These are phyloP conservation scores for Delitschia confertaspora DNA, from an alignment of 495 filamentous ascomycete genomes.

Conservation along the genomic window DNA sequence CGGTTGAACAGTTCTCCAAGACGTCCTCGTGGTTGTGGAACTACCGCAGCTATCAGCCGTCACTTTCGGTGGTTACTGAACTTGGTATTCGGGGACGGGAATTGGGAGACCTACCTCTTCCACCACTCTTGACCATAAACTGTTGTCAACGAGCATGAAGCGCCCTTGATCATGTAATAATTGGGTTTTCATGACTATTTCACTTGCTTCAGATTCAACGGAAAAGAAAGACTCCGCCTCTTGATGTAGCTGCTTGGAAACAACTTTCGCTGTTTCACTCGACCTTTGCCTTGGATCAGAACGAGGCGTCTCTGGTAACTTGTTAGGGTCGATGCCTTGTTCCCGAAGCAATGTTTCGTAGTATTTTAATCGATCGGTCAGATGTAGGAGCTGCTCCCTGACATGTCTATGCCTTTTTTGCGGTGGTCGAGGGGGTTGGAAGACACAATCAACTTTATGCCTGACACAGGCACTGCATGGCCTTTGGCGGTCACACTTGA, in stretches of 20 bases:
- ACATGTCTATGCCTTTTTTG: constrained; percentile 25
- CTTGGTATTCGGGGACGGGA: neutral
- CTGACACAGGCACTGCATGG: constrained; percentile 34
- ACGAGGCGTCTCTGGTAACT: constrained; percentile 7
- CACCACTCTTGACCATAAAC: constrained; percentile 15
- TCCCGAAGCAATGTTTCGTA: constrained; percentile 31
- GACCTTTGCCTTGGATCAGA: constrained; percentile 1
- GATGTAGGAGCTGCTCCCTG: constrained; percentile 21
- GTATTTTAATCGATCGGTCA: constrained; percentile 26
- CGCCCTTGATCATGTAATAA: constrained; percentile 1
- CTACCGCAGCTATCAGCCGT: constrained; percentile 6
- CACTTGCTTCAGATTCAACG: neutral
- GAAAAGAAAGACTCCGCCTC: neutral
- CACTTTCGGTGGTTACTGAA: neutral
- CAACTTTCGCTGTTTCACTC: constrained; percentile 3
- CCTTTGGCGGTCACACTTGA: constrained; percentile 34
- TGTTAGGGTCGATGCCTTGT: constrained; percentile 30
- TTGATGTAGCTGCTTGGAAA: neutral
- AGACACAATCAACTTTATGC: constrained; percentile 29
- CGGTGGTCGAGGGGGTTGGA: constrained; percentile 22
- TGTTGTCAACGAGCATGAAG: constrained; percentile 13
- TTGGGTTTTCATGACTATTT: neutral
- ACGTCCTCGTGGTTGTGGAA: constrained; percentile 3
- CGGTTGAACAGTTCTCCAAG: constrained; percentile 6
- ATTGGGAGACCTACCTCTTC: constrained; percentile 9